These are phyloP conservation scores for Inga laurina DNA, from an alignment of 306 rosid genomes.

Conservation along the genomic window DNA sequence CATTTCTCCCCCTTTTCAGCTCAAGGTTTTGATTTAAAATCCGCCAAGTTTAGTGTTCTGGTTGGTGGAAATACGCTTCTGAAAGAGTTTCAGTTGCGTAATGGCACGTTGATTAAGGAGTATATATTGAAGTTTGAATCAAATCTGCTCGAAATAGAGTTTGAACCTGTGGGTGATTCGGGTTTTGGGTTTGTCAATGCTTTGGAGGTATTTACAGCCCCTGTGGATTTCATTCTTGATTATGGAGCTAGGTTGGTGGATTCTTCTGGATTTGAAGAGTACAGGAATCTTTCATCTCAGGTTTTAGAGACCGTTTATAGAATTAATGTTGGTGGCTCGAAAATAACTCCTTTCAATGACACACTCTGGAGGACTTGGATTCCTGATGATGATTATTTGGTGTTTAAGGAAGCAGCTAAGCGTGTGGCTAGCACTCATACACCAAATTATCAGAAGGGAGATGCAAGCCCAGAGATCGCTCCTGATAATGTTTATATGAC, in stretches of 20 bases:
- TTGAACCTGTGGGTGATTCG: slow-evolving; percentile 51
- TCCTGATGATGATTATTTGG: slow-evolving; percentile 80
- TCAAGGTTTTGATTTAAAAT: slow-evolving; percentile 47
- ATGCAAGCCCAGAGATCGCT: slow-evolving; percentile 70
- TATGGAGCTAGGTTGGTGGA: slow-evolving; percentile 64
- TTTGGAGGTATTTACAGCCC: slow-evolving; percentile 83
- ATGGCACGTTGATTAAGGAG: slow-evolving; percentile 56
- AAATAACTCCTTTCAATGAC: slow-evolving; percentile 87
- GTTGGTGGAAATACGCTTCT: slow-evolving; percentile 50
- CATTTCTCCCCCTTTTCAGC: slow-evolving; percentile 81
- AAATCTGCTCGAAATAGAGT: slow-evolving; percentile 55
- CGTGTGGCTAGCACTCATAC: slow-evolving; percentile 49
- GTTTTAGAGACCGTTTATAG: slow-evolving; percentile 83
- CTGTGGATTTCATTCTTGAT: slow-evolving; percentile 69
- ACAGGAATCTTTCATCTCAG: slow-evolving; percentile 59
- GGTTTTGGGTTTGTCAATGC: slow-evolving; percentile 79
- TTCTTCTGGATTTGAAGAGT: slow-evolving; percentile 50
- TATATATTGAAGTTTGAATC: slow-evolving; percentile 55
- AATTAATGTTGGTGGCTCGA: slow-evolving; percentile 87
- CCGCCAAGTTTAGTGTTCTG: slow-evolving; percentile 66
- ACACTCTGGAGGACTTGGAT: slow-evolving; percentile 95
- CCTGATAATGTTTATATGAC: slow-evolving; percentile 91
- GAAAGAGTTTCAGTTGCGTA: slow-evolving; percentile 32
- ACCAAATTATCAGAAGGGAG: slow-evolving; percentile 74
- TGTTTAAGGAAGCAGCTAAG: slow-evolving; percentile 68